Evolutionary conservation across 306 rosid genomes (phyloP).

Genomic region (Gastrolobium bilobum): DNA sequence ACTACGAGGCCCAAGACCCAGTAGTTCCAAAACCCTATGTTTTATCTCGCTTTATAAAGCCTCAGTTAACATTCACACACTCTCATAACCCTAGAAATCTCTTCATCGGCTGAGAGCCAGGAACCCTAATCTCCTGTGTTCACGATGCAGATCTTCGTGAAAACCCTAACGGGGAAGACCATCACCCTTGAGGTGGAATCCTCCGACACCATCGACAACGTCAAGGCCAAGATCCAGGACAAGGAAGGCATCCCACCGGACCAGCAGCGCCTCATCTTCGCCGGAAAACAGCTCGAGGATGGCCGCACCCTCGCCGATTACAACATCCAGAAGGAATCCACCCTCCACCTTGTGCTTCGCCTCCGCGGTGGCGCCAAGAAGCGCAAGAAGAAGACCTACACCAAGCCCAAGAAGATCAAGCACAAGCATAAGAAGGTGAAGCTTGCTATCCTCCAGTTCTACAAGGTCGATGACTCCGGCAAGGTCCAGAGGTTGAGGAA

Average conservation of each 20-base stretch:
- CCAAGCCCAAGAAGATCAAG: slow-evolving; percentile 97
- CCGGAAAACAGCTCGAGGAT: slow-evolving; percentile 95
- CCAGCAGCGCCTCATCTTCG: slow-evolving; percentile 95
- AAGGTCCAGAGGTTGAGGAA: slow-evolving; percentile 90
- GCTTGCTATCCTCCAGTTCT: slow-evolving; percentile 86
- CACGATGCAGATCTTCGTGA: slow-evolving; percentile 92
- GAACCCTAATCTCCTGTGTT: background rate
- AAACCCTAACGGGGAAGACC: slow-evolving; percentile 95
- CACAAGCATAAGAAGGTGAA: slow-evolving; percentile 97
- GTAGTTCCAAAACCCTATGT: too few relatives aligned
- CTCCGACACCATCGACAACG: slow-evolving; percentile 92
- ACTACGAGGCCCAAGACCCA: too few relatives aligned
- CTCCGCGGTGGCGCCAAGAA: slow-evolving; percentile 97
- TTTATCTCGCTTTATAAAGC: too few relatives aligned
- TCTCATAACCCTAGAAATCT: too few relatives aligned
- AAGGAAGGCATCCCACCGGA: slow-evolving; percentile 96
- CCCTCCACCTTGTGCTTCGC: slow-evolving; percentile 90
- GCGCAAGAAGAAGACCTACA: slow-evolving; percentile 98
- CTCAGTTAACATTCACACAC: too few relatives aligned
- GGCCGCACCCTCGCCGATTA: slow-evolving; percentile 97
- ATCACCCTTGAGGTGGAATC: slow-evolving; percentile 95
- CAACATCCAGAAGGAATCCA: slow-evolving; percentile 95
- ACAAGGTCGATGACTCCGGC: slow-evolving; percentile 89
- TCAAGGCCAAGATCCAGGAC: slow-evolving; percentile 94
- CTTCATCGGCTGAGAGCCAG: too few relatives aligned